Evolutionary conservation across 805 yeast genomes (phyloP), one percentile per base, ranked within the genome.

Genomic region (Pichia nanzhaoensis): DNA sequence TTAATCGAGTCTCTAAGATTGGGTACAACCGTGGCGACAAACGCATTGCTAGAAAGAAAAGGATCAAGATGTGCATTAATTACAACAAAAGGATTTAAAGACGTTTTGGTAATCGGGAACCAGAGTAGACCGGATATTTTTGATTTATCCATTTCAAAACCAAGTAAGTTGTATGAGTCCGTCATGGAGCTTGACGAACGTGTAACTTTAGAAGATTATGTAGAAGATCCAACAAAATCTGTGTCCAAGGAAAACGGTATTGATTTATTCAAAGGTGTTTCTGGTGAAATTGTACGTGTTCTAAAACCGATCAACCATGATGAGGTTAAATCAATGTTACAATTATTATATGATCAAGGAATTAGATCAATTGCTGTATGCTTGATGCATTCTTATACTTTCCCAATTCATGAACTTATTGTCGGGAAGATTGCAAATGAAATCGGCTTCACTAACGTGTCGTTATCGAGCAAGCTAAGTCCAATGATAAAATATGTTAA

Each of bases 11-110:
- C 81, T 36, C 78, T 89, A 39, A 70, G 95, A 45, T 82, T 90
- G 84, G 97, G 97, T 3, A 89, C 97, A 4, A 90, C 97, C 0
- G 93, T 89, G 10, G 98, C 99, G 2, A 91, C 98, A 7, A 91
- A 91, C 65, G 96, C 98, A 1, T 72, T 93, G 30, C 70, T 91
- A 48, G 98, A 91, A 59, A 74, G 98, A 51, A 89, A 89, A 58
- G 99, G 98, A 42, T 95, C 89, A 46, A 68, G 79, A 28, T 90
- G 95, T 54, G 95, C 93, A 1, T 71, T 91, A 48, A 64, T 90
- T 5, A 88, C 95, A 2, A 86, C 97, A 14, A 83, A 80, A 55
- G 99, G 97, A 0, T 91, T 88, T 65, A 78, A 77, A 53, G 97
- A 91, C 58, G 79, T 85, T 34, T 68, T 91, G 49, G 64, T 71